These are phyloP conservation scores for Colletotrichum coccodes DNA, from an alignment of 2,329 filamentous ascomycete genomes.

Conservation along the genomic window DNA sequence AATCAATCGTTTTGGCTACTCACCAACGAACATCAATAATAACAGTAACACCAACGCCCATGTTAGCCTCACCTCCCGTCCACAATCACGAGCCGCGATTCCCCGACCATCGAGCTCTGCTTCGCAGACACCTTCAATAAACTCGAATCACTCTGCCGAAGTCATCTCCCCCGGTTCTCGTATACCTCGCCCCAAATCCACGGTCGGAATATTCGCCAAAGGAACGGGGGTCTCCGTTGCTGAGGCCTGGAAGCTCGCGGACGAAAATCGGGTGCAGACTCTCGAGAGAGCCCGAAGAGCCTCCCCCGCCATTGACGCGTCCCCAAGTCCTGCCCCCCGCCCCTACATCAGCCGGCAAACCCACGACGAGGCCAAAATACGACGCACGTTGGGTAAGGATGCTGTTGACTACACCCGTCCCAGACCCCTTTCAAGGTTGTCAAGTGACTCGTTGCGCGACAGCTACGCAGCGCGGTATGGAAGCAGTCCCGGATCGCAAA, in stretches of 20 bases:
- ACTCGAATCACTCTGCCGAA: conserved; percentile 28
- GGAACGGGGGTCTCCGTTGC: conserved; percentile 46
- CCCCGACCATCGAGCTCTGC: conserved; percentile 35
- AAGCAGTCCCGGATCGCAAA: conserved; percentile 29
- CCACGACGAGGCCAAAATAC: conserved; percentile 43
- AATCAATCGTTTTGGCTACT: conserved; percentile 32
- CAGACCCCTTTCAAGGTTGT: conserved; percentile 34
- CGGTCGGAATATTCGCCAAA: conserved; percentile 34
- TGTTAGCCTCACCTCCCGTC: not conserved
- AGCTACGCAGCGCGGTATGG: conserved; percentile 36
- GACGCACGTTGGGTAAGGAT: conserved; percentile 41
- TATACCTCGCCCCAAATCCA: conserved; percentile 44
- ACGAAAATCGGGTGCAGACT: conserved; percentile 42
- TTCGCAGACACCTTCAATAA: conserved; percentile 31
- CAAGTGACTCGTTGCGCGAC: conserved; percentile 35
- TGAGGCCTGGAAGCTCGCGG: conserved; percentile 54
- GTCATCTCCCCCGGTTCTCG: conserved; percentile 41
- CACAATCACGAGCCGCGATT: conserved; percentile 35
- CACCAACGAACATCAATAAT: conserved; percentile 32
- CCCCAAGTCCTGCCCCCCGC: conserved; percentile 62
- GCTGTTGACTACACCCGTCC: conserved; percentile 42
- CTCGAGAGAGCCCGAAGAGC: conserved; percentile 40
- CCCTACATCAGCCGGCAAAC: conserved; percentile 49
- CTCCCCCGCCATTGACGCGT: conserved; percentile 48
- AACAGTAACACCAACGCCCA: not conserved